phyloP scores from a whole-genome alignment of 176 grass and related monocot genomes.

The Puccinellia tenuiflora region DNA sequence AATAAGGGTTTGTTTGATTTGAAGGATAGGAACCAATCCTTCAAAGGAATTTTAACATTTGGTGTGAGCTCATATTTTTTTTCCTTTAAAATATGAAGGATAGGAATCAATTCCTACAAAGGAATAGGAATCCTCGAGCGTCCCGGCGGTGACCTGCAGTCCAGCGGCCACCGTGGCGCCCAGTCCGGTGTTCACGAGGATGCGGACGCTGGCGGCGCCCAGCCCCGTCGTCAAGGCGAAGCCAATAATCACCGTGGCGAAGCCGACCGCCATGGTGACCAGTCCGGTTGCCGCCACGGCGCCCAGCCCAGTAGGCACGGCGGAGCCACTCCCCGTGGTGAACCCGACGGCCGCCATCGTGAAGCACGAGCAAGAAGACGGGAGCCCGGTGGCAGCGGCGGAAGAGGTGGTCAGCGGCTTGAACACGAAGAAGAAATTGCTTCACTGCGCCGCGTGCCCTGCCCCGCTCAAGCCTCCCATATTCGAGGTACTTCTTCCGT shows the following conservation, averaged over 20 bases:
- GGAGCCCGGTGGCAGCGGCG: background rate
- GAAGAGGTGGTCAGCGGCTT: too few species aligned
- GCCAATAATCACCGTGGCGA: background rate
- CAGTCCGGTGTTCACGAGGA: background rate
- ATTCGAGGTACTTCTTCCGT: background rate
- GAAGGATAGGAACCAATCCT: too few species aligned
- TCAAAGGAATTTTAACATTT: too few species aligned
- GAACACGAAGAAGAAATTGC: too few species aligned
- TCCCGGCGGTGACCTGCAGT: too few species aligned
- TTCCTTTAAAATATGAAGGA: too few species aligned
- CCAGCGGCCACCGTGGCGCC: too few species aligned
- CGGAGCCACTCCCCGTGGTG: background rate
- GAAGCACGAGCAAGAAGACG: background rate
- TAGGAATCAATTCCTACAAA: too few species aligned
- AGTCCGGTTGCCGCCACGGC: background rate
- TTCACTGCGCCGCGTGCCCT: background rate
- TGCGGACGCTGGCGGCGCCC: background rate
- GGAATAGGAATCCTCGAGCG: background rate
- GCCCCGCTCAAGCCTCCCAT: background rate
- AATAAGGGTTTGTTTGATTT: too few species aligned
- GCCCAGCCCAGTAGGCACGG: too few species aligned
- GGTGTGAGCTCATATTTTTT: too few species aligned
- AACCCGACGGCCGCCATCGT: too few species aligned
- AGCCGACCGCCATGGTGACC: background rate
- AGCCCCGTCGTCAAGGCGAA: background rate